These are phyloP conservation scores for Wickerhamiella slavikovae DNA, from an alignment of 805 yeast genomes.

Conservation along the genomic window DNA sequence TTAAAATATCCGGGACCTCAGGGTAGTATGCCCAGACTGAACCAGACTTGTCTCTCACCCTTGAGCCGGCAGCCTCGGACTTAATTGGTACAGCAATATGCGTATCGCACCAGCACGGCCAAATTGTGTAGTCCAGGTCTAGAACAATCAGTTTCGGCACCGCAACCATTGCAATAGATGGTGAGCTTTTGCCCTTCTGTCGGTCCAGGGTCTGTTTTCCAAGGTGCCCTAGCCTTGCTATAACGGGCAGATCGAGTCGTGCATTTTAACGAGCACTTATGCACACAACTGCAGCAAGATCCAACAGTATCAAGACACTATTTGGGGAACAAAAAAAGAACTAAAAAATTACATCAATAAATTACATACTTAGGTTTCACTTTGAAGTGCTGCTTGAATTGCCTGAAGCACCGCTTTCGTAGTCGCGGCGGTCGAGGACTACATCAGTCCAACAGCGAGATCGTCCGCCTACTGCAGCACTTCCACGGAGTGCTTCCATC, in stretches of 20 bases:
- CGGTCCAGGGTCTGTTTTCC: too few relatives aligned
- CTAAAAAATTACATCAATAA: too few relatives aligned
- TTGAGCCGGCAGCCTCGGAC: conserved; percentile 16
- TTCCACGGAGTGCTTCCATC: conserved; percentile 37
- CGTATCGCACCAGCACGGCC: conserved; percentile 74
- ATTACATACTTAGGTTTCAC: too few relatives aligned
- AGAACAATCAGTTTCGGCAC: conserved; percentile 40
- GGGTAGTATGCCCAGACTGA: conserved; percentile 34
- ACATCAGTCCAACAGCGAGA: conserved; percentile 13
- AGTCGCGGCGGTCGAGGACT: conserved; percentile 7
- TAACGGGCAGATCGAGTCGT: too few relatives aligned
- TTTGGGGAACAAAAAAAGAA: too few relatives aligned
- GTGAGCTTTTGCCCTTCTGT: neutral
- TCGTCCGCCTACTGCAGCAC: conserved; percentile 20
- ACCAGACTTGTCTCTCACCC: conserved; percentile 33
- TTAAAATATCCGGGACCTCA: conserved; percentile 47
- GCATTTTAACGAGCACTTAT: too few relatives aligned
- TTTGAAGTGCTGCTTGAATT: too few relatives aligned
- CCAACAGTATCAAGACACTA: too few relatives aligned
- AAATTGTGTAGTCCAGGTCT: conserved; percentile 55
- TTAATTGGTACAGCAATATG: conserved; percentile 39
- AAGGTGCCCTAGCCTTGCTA: too few relatives aligned
- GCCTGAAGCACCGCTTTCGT: too few relatives aligned
- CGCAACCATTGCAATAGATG: conserved; percentile 1
- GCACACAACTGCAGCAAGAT: too few relatives aligned